phyloP scores from a whole-genome alignment of 805 yeast species.

The Saccharomycopsis sp. region DNA sequence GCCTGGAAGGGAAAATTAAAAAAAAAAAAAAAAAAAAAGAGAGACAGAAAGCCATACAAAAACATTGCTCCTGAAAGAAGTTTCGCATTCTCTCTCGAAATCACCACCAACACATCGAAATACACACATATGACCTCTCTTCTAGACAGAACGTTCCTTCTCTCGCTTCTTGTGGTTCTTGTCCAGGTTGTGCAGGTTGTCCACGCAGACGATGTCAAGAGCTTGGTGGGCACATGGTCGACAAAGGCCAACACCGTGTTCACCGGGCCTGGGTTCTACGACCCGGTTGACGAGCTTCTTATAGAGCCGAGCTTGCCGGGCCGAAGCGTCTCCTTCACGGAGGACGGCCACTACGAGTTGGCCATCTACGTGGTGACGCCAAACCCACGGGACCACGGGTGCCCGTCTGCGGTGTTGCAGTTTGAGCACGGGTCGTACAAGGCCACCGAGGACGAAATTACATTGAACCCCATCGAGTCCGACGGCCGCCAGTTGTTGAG shows the following conservation, averaged over 20 bases:
- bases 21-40: too few species aligned
- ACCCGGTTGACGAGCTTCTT: slow-evolving; percentile 89
- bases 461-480: slow-evolving; percentile 63
- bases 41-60: too few species aligned
- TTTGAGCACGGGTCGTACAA: slow-evolving; percentile 86
- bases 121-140: too few species aligned
- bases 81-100: too few species aligned
- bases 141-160: too few species aligned
- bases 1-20: too few species aligned
- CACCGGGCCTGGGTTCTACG: slow-evolving; percentile 95
- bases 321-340: slow-evolving; percentile 83
- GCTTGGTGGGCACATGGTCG: slow-evolving; percentile 74
- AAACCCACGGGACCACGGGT: slow-evolving; percentile 65
- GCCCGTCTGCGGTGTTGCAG: slow-evolving; percentile 74
- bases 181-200: too few species aligned
- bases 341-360: slow-evolving; percentile 84
- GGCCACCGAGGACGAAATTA: slow-evolving; percentile 41
- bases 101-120: too few species aligned
- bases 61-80: too few species aligned
- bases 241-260: slow-evolving; percentile 89
- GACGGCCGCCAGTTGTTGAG: slow-evolving; percentile 91
- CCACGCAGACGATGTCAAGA: too few species aligned
- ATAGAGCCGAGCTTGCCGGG: slow-evolving; percentile 97
- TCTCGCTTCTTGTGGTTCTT: too few species aligned
- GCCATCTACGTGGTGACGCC: slow-evolving; percentile 74